A percentile compares a stretch with the other conserved stretches of the same genome.
Conservation (phyloP, 768 basidiomycete genomes). For the Fomitopsis serialis region DNA sequence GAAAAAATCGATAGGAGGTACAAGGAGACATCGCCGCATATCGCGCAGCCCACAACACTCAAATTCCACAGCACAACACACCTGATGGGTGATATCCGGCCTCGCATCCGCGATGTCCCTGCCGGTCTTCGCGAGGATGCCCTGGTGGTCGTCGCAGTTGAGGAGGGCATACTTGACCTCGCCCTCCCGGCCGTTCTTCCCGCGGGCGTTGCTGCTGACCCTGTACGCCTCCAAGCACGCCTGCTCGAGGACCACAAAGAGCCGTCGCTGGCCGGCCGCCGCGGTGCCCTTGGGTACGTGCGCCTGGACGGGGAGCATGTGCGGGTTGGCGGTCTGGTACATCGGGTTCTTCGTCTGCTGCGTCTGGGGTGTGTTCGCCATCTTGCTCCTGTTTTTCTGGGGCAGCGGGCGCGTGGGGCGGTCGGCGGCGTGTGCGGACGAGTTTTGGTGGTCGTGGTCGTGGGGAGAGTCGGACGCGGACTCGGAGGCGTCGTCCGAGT, state of each 20-base stretch:
- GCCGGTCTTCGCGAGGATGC: slow-evolving; percentile 95
- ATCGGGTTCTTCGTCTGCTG: slow-evolving; percentile 36
- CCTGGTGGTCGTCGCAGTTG: slow-evolving; percentile 99
- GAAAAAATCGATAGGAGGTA: too few species aligned
- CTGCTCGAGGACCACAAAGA: slow-evolving; percentile 89
- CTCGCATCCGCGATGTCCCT: slow-evolving; percentile 98
- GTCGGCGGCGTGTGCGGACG: slow-evolving; percentile 22
- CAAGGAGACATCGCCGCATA: not conserved
- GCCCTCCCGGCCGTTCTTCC: slow-evolving; percentile 46
- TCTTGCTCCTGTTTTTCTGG: slow-evolving; percentile 49
- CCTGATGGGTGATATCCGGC: slow-evolving; percentile 99
- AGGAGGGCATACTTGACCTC: slow-evolving; percentile 95
- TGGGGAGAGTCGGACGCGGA: slow-evolving; percentile 10
- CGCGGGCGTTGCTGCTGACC: slow-evolving; percentile 55
- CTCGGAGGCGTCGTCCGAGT: slow-evolving; percentile 11
- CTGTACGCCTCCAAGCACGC: slow-evolving; percentile 96
- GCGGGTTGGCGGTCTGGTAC: slow-evolving; percentile 56
- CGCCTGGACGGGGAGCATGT: slow-evolving; percentile 80
- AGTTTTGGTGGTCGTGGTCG: slow-evolving; percentile 5
- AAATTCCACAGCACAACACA: slow-evolving; percentile 34
- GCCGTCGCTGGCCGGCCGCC: slow-evolving; percentile 48
- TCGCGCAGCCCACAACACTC: too few species aligned
- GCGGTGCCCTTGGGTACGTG: slow-evolving; percentile 59
- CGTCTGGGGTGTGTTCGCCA: slow-evolving; percentile 22
- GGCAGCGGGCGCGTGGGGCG: slow-evolving; percentile 64